Conservation (phyloP, 768 basidiomycete genomes). For the Hypsizygus marmoreus region DNA sequence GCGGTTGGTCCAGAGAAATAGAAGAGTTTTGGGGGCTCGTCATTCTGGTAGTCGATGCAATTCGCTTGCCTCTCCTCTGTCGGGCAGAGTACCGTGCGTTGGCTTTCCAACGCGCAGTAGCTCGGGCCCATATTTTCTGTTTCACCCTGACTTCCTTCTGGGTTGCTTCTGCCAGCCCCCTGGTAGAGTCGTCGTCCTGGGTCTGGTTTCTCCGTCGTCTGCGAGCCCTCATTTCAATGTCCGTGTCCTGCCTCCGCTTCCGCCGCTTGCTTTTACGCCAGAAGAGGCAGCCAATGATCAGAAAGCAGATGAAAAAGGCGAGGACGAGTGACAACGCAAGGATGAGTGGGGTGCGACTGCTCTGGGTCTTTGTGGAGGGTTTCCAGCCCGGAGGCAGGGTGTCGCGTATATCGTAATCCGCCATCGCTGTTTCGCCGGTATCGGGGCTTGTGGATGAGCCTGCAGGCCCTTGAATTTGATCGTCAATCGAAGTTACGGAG, state of each 20-base stretch:
- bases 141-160: conserved; percentile 51
- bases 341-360: conserved; percentile 45
- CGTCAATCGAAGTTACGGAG: conserved; percentile 29
- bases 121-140: conserved; percentile 64
- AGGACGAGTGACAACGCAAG: conserved; percentile 64
- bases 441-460: conserved; percentile 17
- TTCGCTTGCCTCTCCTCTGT: conserved; percentile 52
- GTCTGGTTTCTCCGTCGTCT: conserved; percentile 23
- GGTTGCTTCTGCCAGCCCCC: conserved; percentile 24
- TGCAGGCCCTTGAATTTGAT: conserved; percentile 30
- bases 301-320: conserved; percentile 57
- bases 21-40: conserved; percentile 32
- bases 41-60: conserved; percentile 19
- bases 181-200: conserved; percentile 28
- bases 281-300: conserved; percentile 63
- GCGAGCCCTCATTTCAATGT: conserved; percentile 53
- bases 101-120: conserved; percentile 69
- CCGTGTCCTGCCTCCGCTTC: conserved; percentile 35
- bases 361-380: conserved; percentile 15
- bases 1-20: conserved; percentile 11
- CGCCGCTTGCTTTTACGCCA: conserved; percentile 51
- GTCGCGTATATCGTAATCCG: conserved; percentile 31
- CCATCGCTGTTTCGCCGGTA: conserved; percentile 18
- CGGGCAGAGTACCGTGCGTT: conserved; percentile 63
- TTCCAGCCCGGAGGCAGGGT: conserved; percentile 62